A percentile compares a stretch with the other conserved stretches of the same genome.
These are phyloP conservation scores for Tetrapyrgos nigripes DNA, from an alignment of 1,284 basidiomycete species.

Conservation along the genomic window DNA sequence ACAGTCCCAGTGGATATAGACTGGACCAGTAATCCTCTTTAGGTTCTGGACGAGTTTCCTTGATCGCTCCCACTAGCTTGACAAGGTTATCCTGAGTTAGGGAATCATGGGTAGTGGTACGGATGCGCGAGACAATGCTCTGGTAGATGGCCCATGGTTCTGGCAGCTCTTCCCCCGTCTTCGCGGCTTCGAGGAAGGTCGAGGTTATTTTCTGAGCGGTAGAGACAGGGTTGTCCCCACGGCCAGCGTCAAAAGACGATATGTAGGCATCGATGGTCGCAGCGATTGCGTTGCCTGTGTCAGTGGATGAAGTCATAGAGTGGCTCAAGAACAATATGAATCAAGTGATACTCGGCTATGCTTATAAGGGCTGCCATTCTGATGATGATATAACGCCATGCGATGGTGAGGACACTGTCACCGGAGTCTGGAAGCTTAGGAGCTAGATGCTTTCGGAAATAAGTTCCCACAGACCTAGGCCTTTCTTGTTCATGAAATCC, in stretches of 20 bases:
- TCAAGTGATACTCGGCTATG: too few species aligned
- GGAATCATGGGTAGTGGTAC: background rate
- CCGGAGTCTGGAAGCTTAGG: too few species aligned
- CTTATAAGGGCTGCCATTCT: too few species aligned
- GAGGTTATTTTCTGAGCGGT: background rate
- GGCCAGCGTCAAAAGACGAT: too few species aligned
- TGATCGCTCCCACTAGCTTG: conserved; percentile 11
- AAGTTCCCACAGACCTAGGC: too few species aligned
- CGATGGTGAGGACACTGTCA: too few species aligned
- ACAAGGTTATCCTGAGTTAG: conserved; percentile 12
- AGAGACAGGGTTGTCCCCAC: background rate
- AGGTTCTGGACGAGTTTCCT: conserved; percentile 2
- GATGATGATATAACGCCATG: too few species aligned
- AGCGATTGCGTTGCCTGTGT: too few species aligned
- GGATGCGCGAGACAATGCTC: background rate
- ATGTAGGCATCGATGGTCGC: too few species aligned
- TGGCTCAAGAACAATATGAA: too few species aligned
- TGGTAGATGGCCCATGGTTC: background rate
- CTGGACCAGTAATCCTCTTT: conserved; percentile 13
- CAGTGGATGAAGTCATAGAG: too few species aligned
- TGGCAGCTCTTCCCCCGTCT: background rate
- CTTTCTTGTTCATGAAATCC: background rate
- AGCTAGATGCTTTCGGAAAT: too few species aligned
- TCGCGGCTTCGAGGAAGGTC: background rate
- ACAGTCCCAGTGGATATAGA: conserved; percentile 10